A percentile compares a stretch with the other conserved stretches of the same genome.
Evolutionary conservation across 2,329 filamentous ascomycete species (phyloP).

Genomic region (Canariomyces notabilis): DNA sequence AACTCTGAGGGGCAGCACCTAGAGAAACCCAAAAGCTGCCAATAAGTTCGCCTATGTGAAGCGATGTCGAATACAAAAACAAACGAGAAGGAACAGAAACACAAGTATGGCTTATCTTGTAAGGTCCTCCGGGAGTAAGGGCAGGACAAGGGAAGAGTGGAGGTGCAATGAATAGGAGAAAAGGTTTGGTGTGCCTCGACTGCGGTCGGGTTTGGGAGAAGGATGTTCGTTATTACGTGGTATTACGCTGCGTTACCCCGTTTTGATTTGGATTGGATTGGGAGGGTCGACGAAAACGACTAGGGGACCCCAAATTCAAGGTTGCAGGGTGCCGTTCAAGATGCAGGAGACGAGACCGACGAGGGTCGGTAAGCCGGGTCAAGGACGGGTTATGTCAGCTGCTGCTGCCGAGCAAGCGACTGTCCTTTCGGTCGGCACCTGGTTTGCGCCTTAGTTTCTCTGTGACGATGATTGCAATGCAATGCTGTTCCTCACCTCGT

Average conservation of each 20-base stretch:
- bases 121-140: not conserved
- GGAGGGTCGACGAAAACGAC: not conserved
- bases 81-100: not conserved
- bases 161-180: constrained; percentile 10
- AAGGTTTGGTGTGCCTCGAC: constrained; percentile 15
- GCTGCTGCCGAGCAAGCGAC: constrained; percentile 8
- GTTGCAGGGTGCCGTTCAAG: constrained; percentile 3
- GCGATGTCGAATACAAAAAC: not conserved
- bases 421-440: no score
- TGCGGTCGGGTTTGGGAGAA: constrained; percentile 13
- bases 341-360: not conserved
- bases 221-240: no score
- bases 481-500: no score
- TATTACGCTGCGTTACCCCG: constrained; percentile 22
- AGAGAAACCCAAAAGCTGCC: no score
- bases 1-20: no score
- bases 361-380: constrained; percentile 7
- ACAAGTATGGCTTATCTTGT: not conserved
- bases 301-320: constrained; percentile 4
- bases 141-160: not conserved
- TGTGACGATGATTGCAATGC: no score
- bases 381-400: constrained; percentile 2
- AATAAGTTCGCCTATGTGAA: no score
- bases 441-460: no score
- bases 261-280: constrained; percentile 18